phyloP scores from a whole-genome alignment of 139 green algal genomes.

The Mychonastes homosphaera region DNA sequence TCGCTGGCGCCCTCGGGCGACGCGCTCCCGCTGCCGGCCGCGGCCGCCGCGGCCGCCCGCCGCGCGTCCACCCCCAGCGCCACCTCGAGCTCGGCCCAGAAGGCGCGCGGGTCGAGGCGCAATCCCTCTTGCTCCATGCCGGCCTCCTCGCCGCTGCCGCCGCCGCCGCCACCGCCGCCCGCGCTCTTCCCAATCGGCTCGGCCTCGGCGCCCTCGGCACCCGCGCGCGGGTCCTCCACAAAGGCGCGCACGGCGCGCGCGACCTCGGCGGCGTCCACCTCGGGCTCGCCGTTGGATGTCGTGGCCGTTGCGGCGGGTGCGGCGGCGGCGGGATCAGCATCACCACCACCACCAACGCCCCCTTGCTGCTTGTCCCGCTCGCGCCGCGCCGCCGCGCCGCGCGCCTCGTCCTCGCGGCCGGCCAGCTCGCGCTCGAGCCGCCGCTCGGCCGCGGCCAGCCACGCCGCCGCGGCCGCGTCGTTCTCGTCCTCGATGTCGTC shows the following conservation, averaged over 20 bases:
- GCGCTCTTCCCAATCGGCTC: not conserved
- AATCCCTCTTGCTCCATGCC: slow-evolving; percentile 10
- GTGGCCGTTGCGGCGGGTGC: too few species aligned
- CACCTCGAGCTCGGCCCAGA: slow-evolving; percentile 26
- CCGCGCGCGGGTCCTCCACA: slow-evolving; percentile 23
- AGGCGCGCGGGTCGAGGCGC: slow-evolving; percentile 20
- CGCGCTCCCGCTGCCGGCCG: not conserved
- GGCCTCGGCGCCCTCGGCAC: slow-evolving; percentile 40
- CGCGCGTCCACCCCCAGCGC: slow-evolving; percentile 20
- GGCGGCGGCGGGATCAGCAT: not conserved
- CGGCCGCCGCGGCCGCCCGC: not conserved
- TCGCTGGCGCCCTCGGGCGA: not conserved
- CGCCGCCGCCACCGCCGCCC: not conserved
- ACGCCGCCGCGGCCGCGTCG: slow-evolving; percentile 1
- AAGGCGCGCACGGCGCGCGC: slow-evolving; percentile 32
- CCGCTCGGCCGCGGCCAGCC: not conserved
- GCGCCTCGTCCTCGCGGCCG: not conserved
- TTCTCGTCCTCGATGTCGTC: not conserved
- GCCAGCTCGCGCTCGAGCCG: not conserved
- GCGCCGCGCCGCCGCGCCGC: not conserved
- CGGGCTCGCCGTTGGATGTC: too few species aligned
- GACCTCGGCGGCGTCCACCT: slow-evolving; percentile 37
- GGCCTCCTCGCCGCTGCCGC: too few species aligned
- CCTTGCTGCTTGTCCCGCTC: not conserved
- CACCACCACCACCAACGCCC: not conserved